phyloP scores from a whole-genome alignment of 148 eudicot genomes.

The Chenopodium suecicum region DNA sequence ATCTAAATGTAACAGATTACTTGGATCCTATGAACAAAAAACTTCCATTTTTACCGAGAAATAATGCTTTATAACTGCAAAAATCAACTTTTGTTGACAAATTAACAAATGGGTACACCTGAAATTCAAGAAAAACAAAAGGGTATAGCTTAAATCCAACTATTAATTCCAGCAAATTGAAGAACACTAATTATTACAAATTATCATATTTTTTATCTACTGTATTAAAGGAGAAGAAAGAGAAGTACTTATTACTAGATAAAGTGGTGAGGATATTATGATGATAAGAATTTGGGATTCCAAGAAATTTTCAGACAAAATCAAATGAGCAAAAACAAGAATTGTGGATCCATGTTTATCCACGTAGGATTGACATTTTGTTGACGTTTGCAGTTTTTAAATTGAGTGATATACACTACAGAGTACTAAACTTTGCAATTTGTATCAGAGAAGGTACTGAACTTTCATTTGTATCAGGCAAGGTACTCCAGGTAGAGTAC shows the following conservation, averaged over 20 bases:
- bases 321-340: slow-evolving; percentile 14
- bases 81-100: slow-evolving; percentile 15
- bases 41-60: neutral
- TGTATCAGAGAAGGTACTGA: too few species aligned
- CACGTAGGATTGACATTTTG: slow-evolving; percentile 23
- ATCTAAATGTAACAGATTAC: neutral
- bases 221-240: neutral
- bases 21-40: slow-evolving; percentile 1
- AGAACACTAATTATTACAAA: neutral
- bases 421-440: too few species aligned
- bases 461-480: too few species aligned
- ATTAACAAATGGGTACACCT: slow-evolving; percentile 28
- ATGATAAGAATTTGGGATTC: slow-evolving; percentile 18
- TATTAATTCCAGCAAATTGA: neutral
- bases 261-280: neutral
- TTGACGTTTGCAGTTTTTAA: neutral
- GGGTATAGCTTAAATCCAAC: slow-evolving; percentile 12
- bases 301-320: slow-evolving; percentile 25
- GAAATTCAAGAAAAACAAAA: slow-evolving; percentile 18
- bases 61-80: neutral
- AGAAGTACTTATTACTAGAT: slow-evolving; percentile 10
- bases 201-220: neutral
- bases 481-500: too few species aligned
- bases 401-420: too few species aligned
- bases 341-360: slow-evolving; percentile 11